phyloP scores from a whole-genome alignment of 2,329 filamentous ascomycete species.

The Paraconiothyrium sp. region DNA sequence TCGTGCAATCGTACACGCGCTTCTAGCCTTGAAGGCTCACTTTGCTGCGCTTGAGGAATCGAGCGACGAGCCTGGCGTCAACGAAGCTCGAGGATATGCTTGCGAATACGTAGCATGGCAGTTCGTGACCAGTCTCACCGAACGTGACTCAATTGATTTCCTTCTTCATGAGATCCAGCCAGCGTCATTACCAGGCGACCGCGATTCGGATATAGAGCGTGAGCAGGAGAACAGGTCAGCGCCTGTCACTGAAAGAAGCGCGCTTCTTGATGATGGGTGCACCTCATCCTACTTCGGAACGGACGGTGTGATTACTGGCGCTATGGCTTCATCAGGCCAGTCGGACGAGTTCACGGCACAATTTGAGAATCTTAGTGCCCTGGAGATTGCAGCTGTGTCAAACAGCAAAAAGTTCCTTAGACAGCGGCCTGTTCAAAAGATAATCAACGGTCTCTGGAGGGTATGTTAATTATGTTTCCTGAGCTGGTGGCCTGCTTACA shows the following conservation, averaged over 20 bases:
- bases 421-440: conserved; percentile 81
- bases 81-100: conserved; percentile 74
- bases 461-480: conserved; percentile 17
- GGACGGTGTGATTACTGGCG: conserved; percentile 27
- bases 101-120: conserved; percentile 86
- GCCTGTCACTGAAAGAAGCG: conserved; percentile 34
- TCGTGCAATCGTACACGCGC: conserved; percentile 74
- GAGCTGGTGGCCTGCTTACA: not conserved
- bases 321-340: conserved; percentile 45
- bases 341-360: conserved; percentile 72
- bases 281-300: conserved; percentile 39
- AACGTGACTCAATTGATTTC: conserved; percentile 77
- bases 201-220: conserved; percentile 22
- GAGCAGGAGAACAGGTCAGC: conserved; percentile 10
- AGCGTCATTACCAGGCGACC: conserved; percentile 24
- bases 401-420: conserved; percentile 86
- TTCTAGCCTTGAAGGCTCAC: conserved; percentile 81
- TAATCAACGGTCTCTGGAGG: conserved; percentile 82
- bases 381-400: conserved; percentile 85
- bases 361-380: conserved; percentile 82
- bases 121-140: conserved; percentile 75
- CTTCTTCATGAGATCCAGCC: conserved; percentile 76
- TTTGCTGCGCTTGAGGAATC: conserved; percentile 69
- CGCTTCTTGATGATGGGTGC: conserved; percentile 32
- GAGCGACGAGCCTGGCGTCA: conserved; percentile 69